Base-by-base conservation (phyloP, 306 rosid species). In the Cyclanthera cordifolia region DNA sequence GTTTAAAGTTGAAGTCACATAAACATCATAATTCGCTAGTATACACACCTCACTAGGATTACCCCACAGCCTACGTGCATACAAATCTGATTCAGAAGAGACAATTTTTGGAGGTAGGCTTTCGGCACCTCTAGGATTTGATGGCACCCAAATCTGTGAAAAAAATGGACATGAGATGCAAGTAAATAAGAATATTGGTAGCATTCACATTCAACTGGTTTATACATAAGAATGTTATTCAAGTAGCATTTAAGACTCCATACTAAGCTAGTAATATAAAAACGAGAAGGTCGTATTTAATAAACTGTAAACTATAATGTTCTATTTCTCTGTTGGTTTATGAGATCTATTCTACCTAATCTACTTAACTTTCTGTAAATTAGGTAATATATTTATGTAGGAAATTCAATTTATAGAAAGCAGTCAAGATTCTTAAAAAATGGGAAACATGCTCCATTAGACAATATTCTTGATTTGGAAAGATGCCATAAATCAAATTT, bases 101-200 rank as follows among this genome's bases (percentile, higher is more conserved):
- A 93, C 56, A 64, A 93, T 85, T 51, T 80, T 81, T 39, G 95
- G 96, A 46, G 98, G 91, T 79, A 93, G 75, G 59, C 87, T 87
- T 79, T 93, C 96, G 25, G 96, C 98, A 51, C 98, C 98, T 82
- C 86, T 84, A 67, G 96, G 98, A 78, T 89, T 89, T 77, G 98
- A 84, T 43, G 98, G 86, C 70, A 69, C 85, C 98, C 96, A 93
- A 78, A 89, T 93, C 98, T 93, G 88, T 76, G 73, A 72, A 65
- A 64, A 74, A 78, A 27, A 43, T 53, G 54, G 25, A 69, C 37
- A 46, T 67, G 52, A 20, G 73, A 34, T 20, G 32, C 23, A 45
- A 32, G 48, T 30, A 10, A 69, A 61, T 67, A 67, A 48, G 34
- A 51, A n/a, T n/a, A n/a, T 27, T 32, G 25, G 34, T 2, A 21